phyloP scores from a whole-genome alignment of 2,329 filamentous ascomycete species.

The Chaetomium olivaceum region DNA sequence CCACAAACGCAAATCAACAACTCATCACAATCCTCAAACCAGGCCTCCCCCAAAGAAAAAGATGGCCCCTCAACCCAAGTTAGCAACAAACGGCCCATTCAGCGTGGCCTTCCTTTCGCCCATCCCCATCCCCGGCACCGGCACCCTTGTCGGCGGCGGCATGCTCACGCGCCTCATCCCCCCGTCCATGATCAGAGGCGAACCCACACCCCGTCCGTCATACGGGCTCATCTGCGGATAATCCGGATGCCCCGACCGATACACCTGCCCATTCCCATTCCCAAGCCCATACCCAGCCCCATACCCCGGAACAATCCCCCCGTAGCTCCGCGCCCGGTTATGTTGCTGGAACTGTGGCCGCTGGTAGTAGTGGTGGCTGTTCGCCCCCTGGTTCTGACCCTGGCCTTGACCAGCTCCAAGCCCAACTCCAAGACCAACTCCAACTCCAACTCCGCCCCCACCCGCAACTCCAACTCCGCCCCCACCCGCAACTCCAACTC shows the following conservation, averaged over 20 bases:
- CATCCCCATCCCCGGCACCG: not conserved
- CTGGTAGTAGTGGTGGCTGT: not conserved
- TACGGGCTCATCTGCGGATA: conserved; percentile 38
- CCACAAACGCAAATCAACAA: not conserved
- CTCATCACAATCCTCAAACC: not conserved
- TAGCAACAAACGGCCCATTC: conserved; percentile 24
- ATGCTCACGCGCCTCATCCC: conserved; percentile 5
- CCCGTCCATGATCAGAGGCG: not conserved
- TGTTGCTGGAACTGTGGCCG: not conserved
- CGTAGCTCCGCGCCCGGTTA: not conserved
- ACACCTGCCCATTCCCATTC: not conserved
- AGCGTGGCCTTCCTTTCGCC: conserved; percentile 5
- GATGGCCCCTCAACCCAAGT: conserved; percentile 15
- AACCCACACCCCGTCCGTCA: conserved; percentile 9
- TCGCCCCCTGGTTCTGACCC: not conserved
- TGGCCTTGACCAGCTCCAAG: not conserved
- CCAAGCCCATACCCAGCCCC: not conserved
- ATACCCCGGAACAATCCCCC: not conserved
- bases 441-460: not conserved
- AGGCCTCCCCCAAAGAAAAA: not conserved
- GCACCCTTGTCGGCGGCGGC: not conserved
- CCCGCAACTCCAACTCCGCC: not conserved
- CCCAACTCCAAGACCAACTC: not conserved
- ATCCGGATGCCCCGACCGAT: conserved; percentile 23
- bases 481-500: not conserved